Percentiles rank a stretch among this genome's conserved stretches.
Conservation (phyloP, 2,329 filamentous ascomycete genomes). For the Podosphaera xanthii region DNA sequence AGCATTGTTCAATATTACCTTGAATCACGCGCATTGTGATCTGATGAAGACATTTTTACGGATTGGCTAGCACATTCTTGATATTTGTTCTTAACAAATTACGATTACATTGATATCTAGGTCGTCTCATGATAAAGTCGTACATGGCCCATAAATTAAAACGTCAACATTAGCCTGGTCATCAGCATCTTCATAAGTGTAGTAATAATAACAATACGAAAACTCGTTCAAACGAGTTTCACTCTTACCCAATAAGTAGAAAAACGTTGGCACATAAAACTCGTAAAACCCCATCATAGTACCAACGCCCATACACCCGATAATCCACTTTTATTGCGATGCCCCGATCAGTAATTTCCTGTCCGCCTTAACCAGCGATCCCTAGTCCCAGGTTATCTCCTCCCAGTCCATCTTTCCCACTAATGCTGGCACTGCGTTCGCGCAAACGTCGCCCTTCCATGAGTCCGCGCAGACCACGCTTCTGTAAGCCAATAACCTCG, state of each 20-base stretch:
- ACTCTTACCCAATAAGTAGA: neutral
- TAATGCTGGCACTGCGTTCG: conserved; percentile 33
- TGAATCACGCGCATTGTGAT: too few relatives aligned
- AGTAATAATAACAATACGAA: neutral
- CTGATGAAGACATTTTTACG: too few relatives aligned
- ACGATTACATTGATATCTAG: too few relatives aligned
- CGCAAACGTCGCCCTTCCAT: conserved; percentile 86
- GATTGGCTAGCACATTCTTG: too few relatives aligned
- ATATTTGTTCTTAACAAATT: too few relatives aligned
- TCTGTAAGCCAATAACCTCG: conserved; percentile 86
- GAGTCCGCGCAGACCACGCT: conserved; percentile 68
- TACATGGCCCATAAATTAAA: too few relatives aligned
- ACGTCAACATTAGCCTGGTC: neutral
- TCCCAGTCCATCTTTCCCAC: conserved; percentile 3
- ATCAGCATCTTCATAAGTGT: neutral
- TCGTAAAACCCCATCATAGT: neutral
- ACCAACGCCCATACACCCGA: neutral
- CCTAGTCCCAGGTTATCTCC: conserved; percentile 5
- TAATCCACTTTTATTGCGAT: neutral
- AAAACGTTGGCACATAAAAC: neutral
- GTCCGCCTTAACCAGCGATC: neutral
- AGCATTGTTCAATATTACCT: too few relatives aligned
- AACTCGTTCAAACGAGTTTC: neutral
- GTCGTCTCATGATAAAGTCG: too few relatives aligned
- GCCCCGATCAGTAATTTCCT: too few relatives aligned